Evolutionary conservation across 805 yeast genomes (phyloP).

Genomic region (Spathaspora boniae): DNA sequence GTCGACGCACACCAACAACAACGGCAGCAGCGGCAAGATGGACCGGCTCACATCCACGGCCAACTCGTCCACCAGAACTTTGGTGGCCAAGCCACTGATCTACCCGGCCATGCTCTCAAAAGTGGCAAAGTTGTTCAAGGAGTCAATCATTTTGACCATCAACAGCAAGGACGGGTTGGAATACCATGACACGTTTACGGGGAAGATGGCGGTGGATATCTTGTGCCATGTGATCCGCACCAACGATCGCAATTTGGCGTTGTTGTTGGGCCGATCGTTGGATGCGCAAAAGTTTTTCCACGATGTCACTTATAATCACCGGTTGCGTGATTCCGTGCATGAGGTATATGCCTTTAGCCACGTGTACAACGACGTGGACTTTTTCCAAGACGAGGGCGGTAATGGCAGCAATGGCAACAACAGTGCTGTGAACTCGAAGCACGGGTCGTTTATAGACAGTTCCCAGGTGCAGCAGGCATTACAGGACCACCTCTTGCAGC

Average conservation of each 20-base stretch:
- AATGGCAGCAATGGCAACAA: conserved; percentile 15
- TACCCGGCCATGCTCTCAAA: conserved; percentile 87
- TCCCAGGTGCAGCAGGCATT: conserved; percentile 12
- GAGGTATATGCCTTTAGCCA: conserved; percentile 86
- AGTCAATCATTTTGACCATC: conserved; percentile 65
- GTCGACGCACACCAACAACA: conserved; percentile 31
- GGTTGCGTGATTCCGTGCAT: conserved; percentile 79
- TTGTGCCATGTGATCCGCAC: conserved; percentile 83
- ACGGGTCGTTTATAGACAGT: conserved; percentile 25
- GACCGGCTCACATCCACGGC: not conserved
- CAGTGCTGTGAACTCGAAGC: conserved; percentile 22
- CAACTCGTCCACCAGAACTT: conserved; percentile 31
- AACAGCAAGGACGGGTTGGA: conserved; percentile 87
- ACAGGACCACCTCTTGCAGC: conserved; percentile 16
- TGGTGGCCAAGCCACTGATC: conserved; percentile 58
- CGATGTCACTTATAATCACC: conserved; percentile 92
- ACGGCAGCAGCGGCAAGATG: conserved; percentile 5
- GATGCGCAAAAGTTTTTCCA: conserved; percentile 94
- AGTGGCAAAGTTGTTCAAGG: conserved; percentile 77
- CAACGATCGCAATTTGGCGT: conserved; percentile 85
- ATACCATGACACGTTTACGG: conserved; percentile 90
- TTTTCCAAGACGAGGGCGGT: conserved; percentile 31
- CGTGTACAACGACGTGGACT: conserved; percentile 43
- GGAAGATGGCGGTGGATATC: conserved; percentile 90
- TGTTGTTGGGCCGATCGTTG: conserved; percentile 82